Evolutionary conservation across 805 yeast genomes (phyloP), one percentile per base, ranked within the genome.

Genomic region (Candida andamanensis): DNA sequence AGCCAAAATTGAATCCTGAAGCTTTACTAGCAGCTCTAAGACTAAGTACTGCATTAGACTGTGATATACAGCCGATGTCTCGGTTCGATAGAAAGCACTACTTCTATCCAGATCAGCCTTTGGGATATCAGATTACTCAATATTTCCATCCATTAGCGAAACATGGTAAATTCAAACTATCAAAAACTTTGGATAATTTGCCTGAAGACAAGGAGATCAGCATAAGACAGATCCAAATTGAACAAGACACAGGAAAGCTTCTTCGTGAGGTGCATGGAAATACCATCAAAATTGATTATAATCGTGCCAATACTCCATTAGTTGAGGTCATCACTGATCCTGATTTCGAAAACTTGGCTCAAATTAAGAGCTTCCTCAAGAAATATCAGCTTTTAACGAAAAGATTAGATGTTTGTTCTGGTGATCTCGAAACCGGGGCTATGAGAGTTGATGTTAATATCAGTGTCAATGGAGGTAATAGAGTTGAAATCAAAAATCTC

Each of bases 101-200:
- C 54, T 87, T 92, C 56, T 92, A 92, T 54, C 90, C 89, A 1
- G 98, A 92, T 55, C 97, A 92, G 53, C 98, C 98, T 0, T 58
- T 83, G 32, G 98, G 98, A 1, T 92, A 87, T 57, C 98, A 92
- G 54, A 82, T 92, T 30, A 92, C 98, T 0, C 98, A 92, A 57
- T 84, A 77, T 49, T 85, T 73, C 52, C 69, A 69, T 21, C 97
- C 97, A 1, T 63, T 85, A 28, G 92, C 96, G 2, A 62, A 55
- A 19, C 67, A 74, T 29, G 98, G 98, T 0, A 42, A 33, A 14
- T 29, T 90, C 18, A 51, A 51, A 15, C 52, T 90, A 24, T 50
- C 47, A 8, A 55, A 59, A 15, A 57, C 69, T 21, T 63, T 67
- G 33, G 95, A 87, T 50, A 76, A 71, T 6, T 63, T 75, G 2